Conservation (phyloP, 805 yeast species). For the Diddensiella transvaalensis region DNA sequence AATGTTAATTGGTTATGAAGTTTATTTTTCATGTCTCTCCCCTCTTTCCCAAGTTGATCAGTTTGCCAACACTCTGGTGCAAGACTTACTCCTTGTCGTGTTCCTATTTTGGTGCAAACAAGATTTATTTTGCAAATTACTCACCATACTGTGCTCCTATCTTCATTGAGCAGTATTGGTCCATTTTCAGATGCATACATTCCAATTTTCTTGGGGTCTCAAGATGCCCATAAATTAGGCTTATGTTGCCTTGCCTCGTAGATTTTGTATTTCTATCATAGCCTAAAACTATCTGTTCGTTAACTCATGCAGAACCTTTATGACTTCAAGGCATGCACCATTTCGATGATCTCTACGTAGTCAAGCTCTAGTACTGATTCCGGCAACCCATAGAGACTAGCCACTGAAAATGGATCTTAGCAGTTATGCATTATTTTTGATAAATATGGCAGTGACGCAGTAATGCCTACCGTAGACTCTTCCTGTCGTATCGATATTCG, state of each 20-base stretch:
- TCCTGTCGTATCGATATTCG: conserved; percentile 24
- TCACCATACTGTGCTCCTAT: conserved; percentile 53
- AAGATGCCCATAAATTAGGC: neutral
- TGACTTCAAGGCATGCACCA: too few relatives aligned
- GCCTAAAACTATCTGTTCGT: too few relatives aligned
- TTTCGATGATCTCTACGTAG: too few relatives aligned
- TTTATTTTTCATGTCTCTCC: neutral
- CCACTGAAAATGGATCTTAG: too few relatives aligned
- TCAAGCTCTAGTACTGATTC: too few relatives aligned
- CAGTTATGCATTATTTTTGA: too few relatives aligned
- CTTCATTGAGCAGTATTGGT: conserved; percentile 54
- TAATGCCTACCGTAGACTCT: conserved; percentile 9
- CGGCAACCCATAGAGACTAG: too few relatives aligned
- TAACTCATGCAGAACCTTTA: too few relatives aligned
- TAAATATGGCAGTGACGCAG: too few relatives aligned
- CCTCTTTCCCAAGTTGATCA: conserved; percentile 13
- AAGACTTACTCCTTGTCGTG: conserved; percentile 58
- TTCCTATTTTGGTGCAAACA: conserved; percentile 92
- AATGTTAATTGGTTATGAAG: neutral
- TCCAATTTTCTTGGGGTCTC: conserved; percentile 13
- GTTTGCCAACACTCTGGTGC: conserved; percentile 96
- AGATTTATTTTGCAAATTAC: conserved; percentile 65
- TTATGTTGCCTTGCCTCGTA: neutral
- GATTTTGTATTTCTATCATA: too few relatives aligned
- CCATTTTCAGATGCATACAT: conserved; percentile 60